A percentile compares a stretch with the other conserved stretches of the same genome.
Evolutionary conservation across 768 basidiomycete species (phyloP).

Genomic region (Mycena chlorophos): DNA sequence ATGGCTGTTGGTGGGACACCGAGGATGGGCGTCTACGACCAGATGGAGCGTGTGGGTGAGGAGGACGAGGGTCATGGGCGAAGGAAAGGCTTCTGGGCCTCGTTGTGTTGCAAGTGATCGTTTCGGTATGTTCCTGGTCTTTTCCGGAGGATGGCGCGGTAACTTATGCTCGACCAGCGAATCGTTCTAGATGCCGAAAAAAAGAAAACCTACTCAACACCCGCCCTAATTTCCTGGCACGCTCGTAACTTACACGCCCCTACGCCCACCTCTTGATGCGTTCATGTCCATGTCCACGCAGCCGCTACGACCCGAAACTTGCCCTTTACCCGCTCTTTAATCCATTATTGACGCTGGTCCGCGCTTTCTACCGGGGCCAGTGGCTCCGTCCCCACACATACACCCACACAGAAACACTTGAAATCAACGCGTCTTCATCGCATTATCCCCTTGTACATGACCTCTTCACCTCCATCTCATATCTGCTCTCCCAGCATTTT

Average conservation of each 20-base stretch:
- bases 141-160: background rate
- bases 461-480: too few species aligned
- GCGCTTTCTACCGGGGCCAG: constrained; percentile 7
- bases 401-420: too few species aligned
- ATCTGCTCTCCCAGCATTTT: constrained; percentile 14
- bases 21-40: constrained; percentile 69
- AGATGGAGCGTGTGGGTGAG: constrained; percentile 58
- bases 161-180: background rate
- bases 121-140: constrained; percentile 10
- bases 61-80: constrained; percentile 65
- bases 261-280: constrained; percentile 11
- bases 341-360: background rate
- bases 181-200: constrained; percentile 19
- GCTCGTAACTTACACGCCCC: constrained; percentile 13
- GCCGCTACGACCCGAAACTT: background rate
- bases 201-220: constrained; percentile 18
- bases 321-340: background rate
- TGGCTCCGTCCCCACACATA: constrained; percentile 5
- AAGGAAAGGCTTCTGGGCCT: constrained; percentile 60
- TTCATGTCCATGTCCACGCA: background rate
- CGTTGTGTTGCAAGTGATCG: constrained; percentile 62
- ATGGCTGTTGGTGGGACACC: constrained; percentile 31
- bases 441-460: constrained; percentile 7
- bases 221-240: constrained; percentile 22
- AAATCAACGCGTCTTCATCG: background rate